Evolutionary conservation across 23 red algal genomes (phyloP).

Genomic region (Agarophyton chilense): DNA sequence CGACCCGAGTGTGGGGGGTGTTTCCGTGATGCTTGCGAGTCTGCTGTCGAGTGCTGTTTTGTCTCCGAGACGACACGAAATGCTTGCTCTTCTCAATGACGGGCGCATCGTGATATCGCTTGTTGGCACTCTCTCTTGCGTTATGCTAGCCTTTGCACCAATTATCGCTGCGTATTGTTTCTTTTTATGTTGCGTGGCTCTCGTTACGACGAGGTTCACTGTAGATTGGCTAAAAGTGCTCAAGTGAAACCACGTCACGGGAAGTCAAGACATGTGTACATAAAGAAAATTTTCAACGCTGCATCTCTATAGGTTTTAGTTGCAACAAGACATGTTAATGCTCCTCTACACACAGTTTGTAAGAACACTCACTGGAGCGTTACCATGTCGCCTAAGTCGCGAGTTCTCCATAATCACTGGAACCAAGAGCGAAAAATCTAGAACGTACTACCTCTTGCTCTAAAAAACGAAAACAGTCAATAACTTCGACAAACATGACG

Average conservation of each 20-base stretch:
- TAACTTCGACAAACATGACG: slow-evolving; percentile 22
- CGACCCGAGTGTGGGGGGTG: not conserved
- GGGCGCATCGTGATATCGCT: not conserved
- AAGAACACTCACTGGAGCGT: not conserved
- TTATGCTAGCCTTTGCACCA: not conserved
- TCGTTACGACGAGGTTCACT: slow-evolving; percentile 6
- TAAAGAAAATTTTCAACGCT: not conserved
- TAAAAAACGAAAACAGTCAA: not conserved
- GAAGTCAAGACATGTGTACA: not conserved
- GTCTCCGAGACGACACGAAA: slow-evolving; percentile 5
- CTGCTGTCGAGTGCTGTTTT: not conserved
- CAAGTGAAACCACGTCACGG: not conserved
- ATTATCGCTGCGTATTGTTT: not conserved
- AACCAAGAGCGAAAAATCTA: slow-evolving; percentile 27
- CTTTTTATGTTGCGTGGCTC: not conserved
- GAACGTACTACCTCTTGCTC: slow-evolving; percentile 1
- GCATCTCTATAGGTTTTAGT: not conserved
- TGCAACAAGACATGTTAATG: not conserved
- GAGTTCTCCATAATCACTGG: not conserved
- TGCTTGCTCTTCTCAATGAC: slow-evolving; percentile 30
- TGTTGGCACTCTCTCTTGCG: not conserved
- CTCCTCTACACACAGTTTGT: not conserved
- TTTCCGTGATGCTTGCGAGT: slow-evolving; percentile 3
- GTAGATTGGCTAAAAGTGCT: slow-evolving; percentile 6
- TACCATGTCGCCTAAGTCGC: not conserved